Evolutionary conservation across 768 basidiomycete genomes (phyloP), one percentile per base, ranked within the genome.

Genomic region (Leccinum subtestaceum): DNA sequence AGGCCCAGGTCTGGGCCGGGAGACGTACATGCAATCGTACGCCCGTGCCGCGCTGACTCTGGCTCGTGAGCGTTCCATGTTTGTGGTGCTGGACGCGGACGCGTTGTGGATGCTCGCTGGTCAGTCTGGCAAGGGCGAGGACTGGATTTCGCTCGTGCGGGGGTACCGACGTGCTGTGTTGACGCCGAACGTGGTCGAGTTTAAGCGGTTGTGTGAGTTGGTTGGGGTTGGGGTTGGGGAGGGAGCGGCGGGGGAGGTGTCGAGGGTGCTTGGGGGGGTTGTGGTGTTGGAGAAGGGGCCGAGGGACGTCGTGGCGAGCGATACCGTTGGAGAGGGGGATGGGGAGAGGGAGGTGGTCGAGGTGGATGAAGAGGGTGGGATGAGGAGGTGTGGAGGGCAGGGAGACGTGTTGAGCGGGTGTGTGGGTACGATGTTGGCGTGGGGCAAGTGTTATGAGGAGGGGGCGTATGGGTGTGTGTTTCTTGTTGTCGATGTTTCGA

Each of bases 121-220:
- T 23, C 81, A 88, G 21, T 17, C 36, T 38, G 17, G 38, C 17
- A 19, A 43, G n/a, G 40, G 23, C 65, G 87, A 95, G 52, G 78
- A 88, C 64, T 87, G 95, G 51, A 77, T 87, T 2, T 75, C 80
- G 5, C 71, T 92, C 56, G 84, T 99, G 58, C 80, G 83, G 63
- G 96, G 95, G 1, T 97, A 98, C 71, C 81, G 87, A 19, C 84
- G 91, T 19, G 89, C 91, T 0, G 88, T 99, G 17, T 74, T 99
- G 53, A 98, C 97, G 0, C 97, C 97, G 0, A 98, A 98, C 65
- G 83, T 96, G 12, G 89, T 91, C 60, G 97, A 98, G 70, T 98
- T 98, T 74, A 84, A 87, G 69, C 80, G 95, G 11, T 73, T 98
- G 36, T 86, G 87, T 60, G 88, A 95, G 56, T 81, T 82, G 62